phyloP scores from a whole-genome alignment of 2,329 filamentous ascomycete species.

The Didymella exigua region DNA sequence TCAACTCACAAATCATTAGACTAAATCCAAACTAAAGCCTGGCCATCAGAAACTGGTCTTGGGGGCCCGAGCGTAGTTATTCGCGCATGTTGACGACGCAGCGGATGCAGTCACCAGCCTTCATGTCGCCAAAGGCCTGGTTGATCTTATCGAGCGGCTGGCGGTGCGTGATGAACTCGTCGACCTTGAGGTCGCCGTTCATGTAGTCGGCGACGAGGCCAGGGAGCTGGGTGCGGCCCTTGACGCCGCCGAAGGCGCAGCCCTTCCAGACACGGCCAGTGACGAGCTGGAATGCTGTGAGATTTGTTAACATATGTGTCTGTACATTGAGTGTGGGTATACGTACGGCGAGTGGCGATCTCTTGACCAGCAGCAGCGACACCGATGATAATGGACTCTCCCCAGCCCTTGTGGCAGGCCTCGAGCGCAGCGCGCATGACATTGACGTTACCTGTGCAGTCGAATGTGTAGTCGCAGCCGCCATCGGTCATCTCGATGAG shows the following conservation, averaged over 20 bases:
- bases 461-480: slow-evolving; percentile 98
- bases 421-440: slow-evolving; percentile 96
- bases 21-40: slow-evolving; percentile 1
- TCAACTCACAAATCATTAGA: background rate
- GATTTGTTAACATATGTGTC: slow-evolving; percentile 10
- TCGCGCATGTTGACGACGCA: slow-evolving; percentile 76
- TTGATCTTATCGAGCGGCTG: slow-evolving; percentile 85
- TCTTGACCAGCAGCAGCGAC: slow-evolving; percentile 96
- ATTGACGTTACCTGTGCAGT: slow-evolving; percentile 95
- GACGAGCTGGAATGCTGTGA: slow-evolving; percentile 91
- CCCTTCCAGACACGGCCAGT: slow-evolving; percentile 98
- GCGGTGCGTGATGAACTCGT: slow-evolving; percentile 98
- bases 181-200: slow-evolving; percentile 88
- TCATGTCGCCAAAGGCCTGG: slow-evolving; percentile 89
- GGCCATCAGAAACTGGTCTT: slow-evolving; percentile 2
- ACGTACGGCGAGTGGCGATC: slow-evolving; percentile 89
- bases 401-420: slow-evolving; percentile 99
- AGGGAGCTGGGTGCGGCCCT: slow-evolving; percentile 90
- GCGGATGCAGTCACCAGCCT: slow-evolving; percentile 94
- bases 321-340: background rate
- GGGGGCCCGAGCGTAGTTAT: slow-evolving; percentile 27
- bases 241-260: slow-evolving; percentile 97
- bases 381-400: slow-evolving; percentile 96
- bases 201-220: slow-evolving; percentile 89
- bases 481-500: slow-evolving; percentile 97